Evolutionary conservation across 1,284 basidiomycete genomes (phyloP).

Genomic region (Phaffia rhodozyma): DNA sequence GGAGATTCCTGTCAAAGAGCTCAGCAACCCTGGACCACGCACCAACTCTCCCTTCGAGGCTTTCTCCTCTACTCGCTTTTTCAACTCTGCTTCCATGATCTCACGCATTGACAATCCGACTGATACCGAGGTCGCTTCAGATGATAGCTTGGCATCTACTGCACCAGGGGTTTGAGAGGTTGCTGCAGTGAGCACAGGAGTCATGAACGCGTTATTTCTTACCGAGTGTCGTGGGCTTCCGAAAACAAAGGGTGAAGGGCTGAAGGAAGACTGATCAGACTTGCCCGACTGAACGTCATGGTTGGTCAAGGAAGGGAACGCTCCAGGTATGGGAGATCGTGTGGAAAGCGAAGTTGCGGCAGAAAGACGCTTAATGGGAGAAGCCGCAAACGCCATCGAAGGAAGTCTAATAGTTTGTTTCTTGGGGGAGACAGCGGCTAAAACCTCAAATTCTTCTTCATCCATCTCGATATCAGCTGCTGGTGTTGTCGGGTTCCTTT

Average conservation of each 20-base stretch:
- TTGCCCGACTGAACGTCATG: neutral
- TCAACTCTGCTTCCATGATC: constrained; percentile 16
- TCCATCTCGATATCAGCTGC: neutral
- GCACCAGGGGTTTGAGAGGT: neutral
- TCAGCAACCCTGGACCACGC: neutral
- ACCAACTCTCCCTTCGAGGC: neutral
- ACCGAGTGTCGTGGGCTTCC: constrained; percentile 9
- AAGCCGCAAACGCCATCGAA: neutral
- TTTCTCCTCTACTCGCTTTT: constrained; percentile 3
- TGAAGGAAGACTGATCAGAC: neutral
- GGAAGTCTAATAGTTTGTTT: neutral
- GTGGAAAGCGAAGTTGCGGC: neutral
- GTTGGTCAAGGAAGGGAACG: neutral
- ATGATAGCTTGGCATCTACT: neutral
- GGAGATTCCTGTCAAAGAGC: neutral
- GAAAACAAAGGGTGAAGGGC: constrained; percentile 7
- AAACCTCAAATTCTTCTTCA: neutral
- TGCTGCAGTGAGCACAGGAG: neutral
- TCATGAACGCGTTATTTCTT: neutral
- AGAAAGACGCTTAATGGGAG: neutral
- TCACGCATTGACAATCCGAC: neutral
- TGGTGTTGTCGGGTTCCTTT: neutral
- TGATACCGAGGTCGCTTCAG: neutral
- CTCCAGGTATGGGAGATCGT: constrained; percentile 1
- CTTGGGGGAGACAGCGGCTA: neutral